These are phyloP conservation scores for Strobilomyces dryophilus DNA, from an alignment of 768 basidiomycete genomes.

Conservation along the genomic window DNA sequence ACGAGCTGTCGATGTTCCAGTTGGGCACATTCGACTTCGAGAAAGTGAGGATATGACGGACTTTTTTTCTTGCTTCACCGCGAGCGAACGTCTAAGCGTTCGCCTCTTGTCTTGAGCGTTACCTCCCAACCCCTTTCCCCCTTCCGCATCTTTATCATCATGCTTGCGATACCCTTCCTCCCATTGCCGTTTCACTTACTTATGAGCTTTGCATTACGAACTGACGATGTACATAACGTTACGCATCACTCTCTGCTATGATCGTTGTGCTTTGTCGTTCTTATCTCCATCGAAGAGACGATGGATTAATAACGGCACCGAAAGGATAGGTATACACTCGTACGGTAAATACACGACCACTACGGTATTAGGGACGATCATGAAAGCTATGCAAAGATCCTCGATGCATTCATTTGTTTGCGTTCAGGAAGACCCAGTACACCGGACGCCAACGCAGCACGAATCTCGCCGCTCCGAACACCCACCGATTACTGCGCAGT, in stretches of 20 bases:
- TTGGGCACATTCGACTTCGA: constrained; percentile 24
- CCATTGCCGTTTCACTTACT: not conserved
- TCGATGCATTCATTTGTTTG: too few species aligned
- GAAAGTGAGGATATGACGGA: constrained; percentile 7
- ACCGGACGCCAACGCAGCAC: not conserved
- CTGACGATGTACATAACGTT: constrained; percentile 1
- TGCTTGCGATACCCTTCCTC: constrained; percentile 13
- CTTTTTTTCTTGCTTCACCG: not conserved
- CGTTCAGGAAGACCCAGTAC: too few species aligned
- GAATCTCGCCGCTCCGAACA: too few species aligned
- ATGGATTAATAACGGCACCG: too few species aligned
- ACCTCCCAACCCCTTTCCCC: not conserved
- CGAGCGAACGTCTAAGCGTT: not conserved
- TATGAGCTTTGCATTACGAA: not conserved
- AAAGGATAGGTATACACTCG: too few species aligned
- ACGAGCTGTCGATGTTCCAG: constrained; percentile 11
- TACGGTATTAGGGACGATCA: too few species aligned
- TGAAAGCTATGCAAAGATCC: too few species aligned
- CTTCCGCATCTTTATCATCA: not conserved
- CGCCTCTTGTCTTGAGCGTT: constrained; percentile 5
- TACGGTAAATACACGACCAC: too few species aligned
- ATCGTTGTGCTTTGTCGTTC: too few species aligned
- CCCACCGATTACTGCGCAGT: not conserved
- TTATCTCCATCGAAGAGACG: too few species aligned
- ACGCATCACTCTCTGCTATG: too few species aligned